Conservation (phyloP, 768 basidiomycete species). For the Hericium coralloides region DNA sequence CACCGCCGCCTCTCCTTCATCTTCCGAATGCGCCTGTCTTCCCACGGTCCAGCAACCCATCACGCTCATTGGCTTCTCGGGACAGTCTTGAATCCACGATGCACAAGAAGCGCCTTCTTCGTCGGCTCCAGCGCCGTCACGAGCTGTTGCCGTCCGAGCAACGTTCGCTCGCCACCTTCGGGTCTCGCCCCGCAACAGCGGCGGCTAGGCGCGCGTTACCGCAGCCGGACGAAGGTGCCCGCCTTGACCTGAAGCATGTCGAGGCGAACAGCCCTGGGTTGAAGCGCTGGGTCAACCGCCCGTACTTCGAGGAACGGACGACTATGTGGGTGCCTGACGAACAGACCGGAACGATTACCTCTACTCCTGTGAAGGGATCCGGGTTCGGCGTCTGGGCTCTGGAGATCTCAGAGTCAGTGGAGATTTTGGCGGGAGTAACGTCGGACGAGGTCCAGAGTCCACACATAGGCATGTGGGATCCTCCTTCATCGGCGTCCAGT, state of each 20-base stretch:
- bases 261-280: constrained; percentile 19
- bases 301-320: constrained; percentile 11
- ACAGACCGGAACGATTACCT: constrained; percentile 5
- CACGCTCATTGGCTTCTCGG: constrained; percentile 26
- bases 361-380: constrained; percentile 9
- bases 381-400: constrained; percentile 16
- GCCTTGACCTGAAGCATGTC: constrained; percentile 21
- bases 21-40: constrained; percentile 27
- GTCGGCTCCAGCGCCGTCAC: constrained; percentile 28
- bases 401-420: constrained; percentile 11
- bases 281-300: constrained; percentile 9
- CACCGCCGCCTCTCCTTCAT: constrained; percentile 39
- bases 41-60: constrained; percentile 42
- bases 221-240: constrained; percentile 19
- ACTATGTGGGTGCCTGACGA: constrained; percentile 7
- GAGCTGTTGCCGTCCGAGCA: constrained; percentile 31
- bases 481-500: constrained; percentile 43
- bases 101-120: constrained; percentile 41
- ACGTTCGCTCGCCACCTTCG: constrained; percentile 33
- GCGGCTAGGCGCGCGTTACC: constrained; percentile 17
- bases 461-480: constrained; percentile 33
- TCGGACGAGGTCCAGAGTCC: constrained; percentile 11
- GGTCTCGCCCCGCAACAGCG: constrained; percentile 22
- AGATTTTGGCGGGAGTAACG: constrained; percentile 6
- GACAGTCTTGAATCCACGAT: constrained; percentile 34